A percentile compares a stretch with the other conserved stretches of the same genome.
Conservation (phyloP, 192 early-diverging fungal species). For the Thamnidium elegans region DNA sequence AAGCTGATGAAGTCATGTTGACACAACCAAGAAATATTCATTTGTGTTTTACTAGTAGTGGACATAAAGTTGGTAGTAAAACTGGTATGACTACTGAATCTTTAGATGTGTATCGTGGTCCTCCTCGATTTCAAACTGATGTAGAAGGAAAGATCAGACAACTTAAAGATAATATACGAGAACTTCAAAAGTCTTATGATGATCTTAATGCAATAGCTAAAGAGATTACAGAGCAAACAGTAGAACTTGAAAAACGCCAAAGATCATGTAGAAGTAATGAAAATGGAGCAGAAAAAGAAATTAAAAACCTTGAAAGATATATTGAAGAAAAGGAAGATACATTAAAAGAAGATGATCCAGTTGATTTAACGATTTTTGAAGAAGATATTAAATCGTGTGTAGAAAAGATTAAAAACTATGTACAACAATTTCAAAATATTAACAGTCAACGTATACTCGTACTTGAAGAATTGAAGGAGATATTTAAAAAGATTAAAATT, state of each 20-base stretch:
- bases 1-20: conserved; percentile 51
- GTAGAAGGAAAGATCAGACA: conserved; percentile 35
- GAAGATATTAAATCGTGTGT: conserved; percentile 35
- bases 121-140: conserved; percentile 50
- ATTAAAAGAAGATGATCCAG: conserved; percentile 60
- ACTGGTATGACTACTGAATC: conserved; percentile 31
- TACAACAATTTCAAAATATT: conserved; percentile 20
- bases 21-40: conserved; percentile 61
- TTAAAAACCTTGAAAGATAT: background rate
- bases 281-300: background rate
- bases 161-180: background rate
- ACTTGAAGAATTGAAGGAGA: background rate
- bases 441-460: background rate
- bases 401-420: background rate
- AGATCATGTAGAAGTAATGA: background rate
- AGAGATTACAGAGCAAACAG: background rate
- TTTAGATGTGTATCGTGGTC: conserved; percentile 37
- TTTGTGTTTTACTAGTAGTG: conserved; percentile 56
- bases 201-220: background rate
- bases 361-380: conserved; percentile 58
- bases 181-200: background rate
- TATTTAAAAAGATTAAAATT: background rate
- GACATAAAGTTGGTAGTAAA: conserved; percentile 58
- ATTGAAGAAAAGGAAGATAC: conserved; percentile 13
- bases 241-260: background rate